These are phyloP conservation scores for Sonneratia alba DNA, from an alignment of 345 rosid genomes.

Conservation along the genomic window DNA sequence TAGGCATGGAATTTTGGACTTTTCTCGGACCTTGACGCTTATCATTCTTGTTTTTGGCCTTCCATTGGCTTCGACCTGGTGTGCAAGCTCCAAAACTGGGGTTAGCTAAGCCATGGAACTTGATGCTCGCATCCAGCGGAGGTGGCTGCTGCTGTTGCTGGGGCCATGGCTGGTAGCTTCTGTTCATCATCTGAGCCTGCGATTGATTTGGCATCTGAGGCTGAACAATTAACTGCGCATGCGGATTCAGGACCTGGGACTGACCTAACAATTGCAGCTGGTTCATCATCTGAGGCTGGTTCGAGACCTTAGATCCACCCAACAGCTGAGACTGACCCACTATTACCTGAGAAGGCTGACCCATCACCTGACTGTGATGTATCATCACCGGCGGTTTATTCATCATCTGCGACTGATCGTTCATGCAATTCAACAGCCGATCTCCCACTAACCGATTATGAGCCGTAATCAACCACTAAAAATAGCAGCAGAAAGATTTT, in stretches of 20 bases:
- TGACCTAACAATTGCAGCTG: slow-evolving; percentile 37
- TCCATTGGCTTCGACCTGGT: slow-evolving; percentile 47
- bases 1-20: slow-evolving; percentile 18
- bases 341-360: slow-evolving; percentile 12
- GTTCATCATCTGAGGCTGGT: slow-evolving; percentile 19
- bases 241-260: slow-evolving; percentile 23
- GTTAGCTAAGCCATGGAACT: slow-evolving; percentile 21
- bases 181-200: slow-evolving; percentile 24
- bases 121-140: slow-evolving; percentile 19
- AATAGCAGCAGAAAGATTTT: not conserved
- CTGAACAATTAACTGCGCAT: slow-evolving; percentile 17
- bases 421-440: slow-evolving; percentile 21
- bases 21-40: slow-evolving; percentile 35
- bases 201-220: slow-evolving; percentile 21
- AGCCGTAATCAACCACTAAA: not conserved
- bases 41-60: slow-evolving; percentile 47
- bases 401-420: slow-evolving; percentile 29
- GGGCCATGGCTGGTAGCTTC: slow-evolving; percentile 33
- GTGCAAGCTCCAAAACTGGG: slow-evolving; percentile 7
- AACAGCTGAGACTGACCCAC: not conserved
- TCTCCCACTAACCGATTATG: not conserved
- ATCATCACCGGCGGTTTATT: too few relatives aligned
- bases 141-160: slow-evolving; percentile 16
- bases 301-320: not conserved
- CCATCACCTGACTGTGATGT: slow-evolving; percentile 21